Evolutionary conservation across 257 asterid species (phyloP).

Genomic region (Echium plantagineum): DNA sequence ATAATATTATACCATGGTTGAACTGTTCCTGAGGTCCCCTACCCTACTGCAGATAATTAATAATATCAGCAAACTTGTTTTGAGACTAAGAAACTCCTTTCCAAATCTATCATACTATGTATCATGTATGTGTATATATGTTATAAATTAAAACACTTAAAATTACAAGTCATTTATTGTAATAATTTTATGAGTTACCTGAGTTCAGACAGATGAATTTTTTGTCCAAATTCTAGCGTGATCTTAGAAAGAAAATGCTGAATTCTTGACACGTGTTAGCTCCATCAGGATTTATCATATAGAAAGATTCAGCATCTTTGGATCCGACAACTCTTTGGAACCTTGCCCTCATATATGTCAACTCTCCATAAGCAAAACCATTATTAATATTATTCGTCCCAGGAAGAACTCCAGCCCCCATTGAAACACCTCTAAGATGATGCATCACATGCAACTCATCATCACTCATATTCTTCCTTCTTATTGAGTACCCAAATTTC

Average conservation of each 20-base stretch:
- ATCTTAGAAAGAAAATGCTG: constrained; percentile 62
- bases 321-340: constrained; percentile 77
- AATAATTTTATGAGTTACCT: too few relatives aligned
- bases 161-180: too few relatives aligned
- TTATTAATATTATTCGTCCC: constrained; percentile 9
- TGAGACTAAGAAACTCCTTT: too few relatives aligned
- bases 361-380: constrained; percentile 34
- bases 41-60: too few relatives aligned
- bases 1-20: too few relatives aligned
- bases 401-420: constrained; percentile 92
- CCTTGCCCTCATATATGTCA: constrained; percentile 75
- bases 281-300: constrained; percentile 90
- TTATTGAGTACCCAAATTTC: constrained; percentile 57
- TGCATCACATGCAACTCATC: constrained; percentile 69
- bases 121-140: too few relatives aligned
- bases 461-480: constrained; percentile 60
- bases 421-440: constrained; percentile 71
- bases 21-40: too few relatives aligned
- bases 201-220: too few relatives aligned
- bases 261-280: constrained; percentile 63
- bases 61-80: too few relatives aligned
- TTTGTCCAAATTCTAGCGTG: constrained; percentile 3
- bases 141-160: too few relatives aligned
- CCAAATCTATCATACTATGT: too few relatives aligned
- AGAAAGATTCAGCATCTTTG: constrained; percentile 68